Base-by-base conservation (phyloP, 495 filamentous ascomycete species). In the Bathelium albidoporum region DNA sequence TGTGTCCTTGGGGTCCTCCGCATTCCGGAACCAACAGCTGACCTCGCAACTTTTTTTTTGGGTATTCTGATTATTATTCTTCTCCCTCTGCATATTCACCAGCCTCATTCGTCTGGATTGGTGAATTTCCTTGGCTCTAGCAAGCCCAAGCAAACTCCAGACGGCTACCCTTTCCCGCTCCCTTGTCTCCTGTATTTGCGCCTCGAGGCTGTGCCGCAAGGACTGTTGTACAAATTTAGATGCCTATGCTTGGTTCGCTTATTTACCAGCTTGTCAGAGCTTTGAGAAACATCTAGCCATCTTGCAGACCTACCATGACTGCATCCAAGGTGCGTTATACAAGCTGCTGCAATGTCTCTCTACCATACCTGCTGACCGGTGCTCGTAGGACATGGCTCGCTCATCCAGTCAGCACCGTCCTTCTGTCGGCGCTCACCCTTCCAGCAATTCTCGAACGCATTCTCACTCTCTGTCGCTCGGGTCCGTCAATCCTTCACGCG, bases 401-500 rank as follows among this genome's bases (percentile, higher is more conserved):
- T 71, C 74, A 53, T 66, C 72, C 29, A 76, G 68, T 63, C 75
- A 77, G 59, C 75, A 77, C 65, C 74, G 76, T 59, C 68, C 71
- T 44, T 77, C 76, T 44, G 66, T 71, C 45, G 71, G 65, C 63
- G 69, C 73, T 16, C 66, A 58, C 63, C 65, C 73, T 62, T 73
- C 72, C 24, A 73, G 68, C 59, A 62, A 71, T 11, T 71, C 74
- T 58, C 88, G 91, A 65, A 83, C 85, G 68, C 91, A 92, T 75
- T 88, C 91, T 20, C 88, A 95, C 73, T 93, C 89, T 18, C 78
- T 90, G 60, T 89, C 90, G 45, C 76, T 89, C 65, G 87, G 89
- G 69, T 84, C 90, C 41, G 81, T 90, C 76, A 93, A 90, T 76
- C 87, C 96, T 31, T 52, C 64, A 74, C 89, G 94, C 61, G 84